Base-by-base conservation (phyloP, 202 grass and related monocot species). In the Musa balbisiana region DNA sequence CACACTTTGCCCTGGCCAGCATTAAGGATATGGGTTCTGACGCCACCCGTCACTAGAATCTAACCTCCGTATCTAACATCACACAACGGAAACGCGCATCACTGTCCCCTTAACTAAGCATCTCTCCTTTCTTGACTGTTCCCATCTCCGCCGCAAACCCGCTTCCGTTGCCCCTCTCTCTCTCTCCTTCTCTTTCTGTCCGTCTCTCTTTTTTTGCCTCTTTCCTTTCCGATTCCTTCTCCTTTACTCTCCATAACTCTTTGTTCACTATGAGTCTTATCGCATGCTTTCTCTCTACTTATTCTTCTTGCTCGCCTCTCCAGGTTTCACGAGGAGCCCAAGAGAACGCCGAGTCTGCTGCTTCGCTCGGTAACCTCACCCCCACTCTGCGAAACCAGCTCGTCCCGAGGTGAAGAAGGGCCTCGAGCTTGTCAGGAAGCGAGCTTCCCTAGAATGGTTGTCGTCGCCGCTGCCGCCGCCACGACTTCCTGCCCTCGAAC, bases 381-480 rank as follows among this genome's bases (percentile, higher is more conserved):
- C 4, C 33, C 33, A 43, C 33, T 6, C 33, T 43, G 33, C 33
- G 4, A 43, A 43, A 43, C 33, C 33, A 43, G 33, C 33, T 43
- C 33, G 33, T 43, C 33, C 33, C 33, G 33, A 43, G 33, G 33
- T 43, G 33, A 43, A 43, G 33, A 43, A 43, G 33, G 33, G 4
- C 4, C 33, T 43, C 55, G 55, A 58, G 15, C 15, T n/a, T 16
- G 13, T 58, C 55, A 3, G 55, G 55, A 58, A 6, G 50, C 12
- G 71, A 17, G 20, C 5, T 51, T 51, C 52, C 53, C 51, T 10
- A 22, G 51, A 21, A 53, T 64, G 73, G 78, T 71, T 59, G 88
- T 82, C 85, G 84, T 81, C 77, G 81, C 92, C 72, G 87, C 84
- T 71, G 78, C 82, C 43, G 72, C 87, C 55, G 81, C 87, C 59